phyloP scores from a whole-genome alignment of 208 protist species.

The Leishmania braziliensis region DNA sequence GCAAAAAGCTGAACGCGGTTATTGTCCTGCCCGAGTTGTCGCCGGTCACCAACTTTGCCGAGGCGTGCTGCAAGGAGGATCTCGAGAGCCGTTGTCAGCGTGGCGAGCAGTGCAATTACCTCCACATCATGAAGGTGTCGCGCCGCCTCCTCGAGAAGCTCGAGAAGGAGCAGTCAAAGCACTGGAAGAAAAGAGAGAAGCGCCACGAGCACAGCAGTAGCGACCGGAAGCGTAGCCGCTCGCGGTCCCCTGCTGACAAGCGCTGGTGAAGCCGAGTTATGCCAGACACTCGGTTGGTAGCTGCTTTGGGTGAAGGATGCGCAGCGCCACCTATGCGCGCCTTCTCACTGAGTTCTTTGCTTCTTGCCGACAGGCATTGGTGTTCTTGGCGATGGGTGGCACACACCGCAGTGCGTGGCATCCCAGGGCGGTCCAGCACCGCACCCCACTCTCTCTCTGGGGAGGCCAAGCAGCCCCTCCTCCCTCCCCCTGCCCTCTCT shows the following conservation, averaged over 20 bases:
- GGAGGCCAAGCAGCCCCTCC: too few relatives aligned
- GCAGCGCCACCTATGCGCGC: background rate
- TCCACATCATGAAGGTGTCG: conserved; percentile 95
- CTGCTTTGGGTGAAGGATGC: background rate
- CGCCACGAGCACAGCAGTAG: conserved; percentile 26
- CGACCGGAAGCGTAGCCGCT: conserved; percentile 52
- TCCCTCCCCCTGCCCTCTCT: too few relatives aligned
- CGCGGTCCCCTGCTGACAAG: conserved; percentile 7
- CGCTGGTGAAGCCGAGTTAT: background rate
- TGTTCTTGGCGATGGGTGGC: background rate
- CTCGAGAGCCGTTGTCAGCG: conserved; percentile 92
- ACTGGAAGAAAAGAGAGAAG: conserved; percentile 68
- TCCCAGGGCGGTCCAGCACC: too few relatives aligned
- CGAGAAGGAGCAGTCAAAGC: conserved; percentile 84
- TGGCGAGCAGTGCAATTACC: conserved; percentile 98
- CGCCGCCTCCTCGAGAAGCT: conserved; percentile 85
- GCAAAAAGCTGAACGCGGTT: conserved; percentile 87
- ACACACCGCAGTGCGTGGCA: too few relatives aligned
- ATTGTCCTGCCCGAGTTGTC: conserved; percentile 94
- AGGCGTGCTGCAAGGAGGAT: conserved; percentile 97
- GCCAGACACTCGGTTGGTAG: too few relatives aligned
- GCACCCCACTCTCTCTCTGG: too few relatives aligned
- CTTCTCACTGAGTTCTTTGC: background rate
- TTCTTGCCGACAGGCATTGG: background rate
- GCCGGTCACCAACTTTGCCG: conserved; percentile 98